A percentile compares a stretch with the other conserved stretches of the same genome.
phyloP scores from a whole-genome alignment of 805 yeast species.

The Saccharomyces kudriavzevii region DNA sequence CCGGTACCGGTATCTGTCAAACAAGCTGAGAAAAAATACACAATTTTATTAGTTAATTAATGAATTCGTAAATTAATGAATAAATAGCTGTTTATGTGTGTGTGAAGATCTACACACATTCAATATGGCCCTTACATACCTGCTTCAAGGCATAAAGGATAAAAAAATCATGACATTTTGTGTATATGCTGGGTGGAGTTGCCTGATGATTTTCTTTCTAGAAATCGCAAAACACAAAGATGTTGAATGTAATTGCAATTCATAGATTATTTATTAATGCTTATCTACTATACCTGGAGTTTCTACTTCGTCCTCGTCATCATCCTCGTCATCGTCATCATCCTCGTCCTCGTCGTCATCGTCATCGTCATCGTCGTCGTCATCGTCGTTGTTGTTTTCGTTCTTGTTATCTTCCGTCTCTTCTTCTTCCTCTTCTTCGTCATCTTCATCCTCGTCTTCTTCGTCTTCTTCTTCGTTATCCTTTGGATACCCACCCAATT shows the following conservation, averaged over 20 bases:
- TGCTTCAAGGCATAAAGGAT: not conserved
- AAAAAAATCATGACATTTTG: not conserved
- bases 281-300: not conserved
- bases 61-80: not conserved
- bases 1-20: not conserved
- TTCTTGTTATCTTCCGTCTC: constrained; percentile 25
- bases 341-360: constrained; percentile 44
- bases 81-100: not conserved
- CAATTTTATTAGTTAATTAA: not conserved
- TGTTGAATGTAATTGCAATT: not conserved
- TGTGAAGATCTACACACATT: not conserved
- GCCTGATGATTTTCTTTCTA: not conserved
- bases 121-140: not conserved
- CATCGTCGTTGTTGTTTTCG: constrained; percentile 42
- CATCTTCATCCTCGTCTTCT: constrained; percentile 37
- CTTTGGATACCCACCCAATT: constrained; percentile 55
- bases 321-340: constrained; percentile 35
- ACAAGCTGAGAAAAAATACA: not conserved
- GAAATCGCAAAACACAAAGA: not conserved
- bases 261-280: not conserved
- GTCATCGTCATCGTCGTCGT: constrained; percentile 35
- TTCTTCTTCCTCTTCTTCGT: constrained; percentile 29
- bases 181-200: not conserved
- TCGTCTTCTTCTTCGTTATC: constrained; percentile 44
- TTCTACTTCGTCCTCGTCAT: constrained; percentile 34